Evolutionary conservation across 1,284 basidiomycete species (phyloP).

Genomic region (Pascua guehoae): DNA sequence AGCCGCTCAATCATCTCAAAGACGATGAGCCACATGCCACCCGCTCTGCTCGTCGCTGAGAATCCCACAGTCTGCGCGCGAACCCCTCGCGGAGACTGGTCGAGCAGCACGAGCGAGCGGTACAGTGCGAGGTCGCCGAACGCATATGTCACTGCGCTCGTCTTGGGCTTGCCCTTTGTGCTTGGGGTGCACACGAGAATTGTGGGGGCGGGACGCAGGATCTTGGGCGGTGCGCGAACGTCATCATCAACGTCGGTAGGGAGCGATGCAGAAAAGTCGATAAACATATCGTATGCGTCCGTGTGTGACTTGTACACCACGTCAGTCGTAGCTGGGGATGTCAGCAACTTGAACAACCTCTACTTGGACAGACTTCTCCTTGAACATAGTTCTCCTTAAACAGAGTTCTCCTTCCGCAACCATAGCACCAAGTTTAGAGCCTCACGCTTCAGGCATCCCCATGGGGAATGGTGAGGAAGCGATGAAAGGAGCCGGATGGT

Average conservation of each 20-base stretch:
- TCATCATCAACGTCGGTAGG: conserved; percentile 12
- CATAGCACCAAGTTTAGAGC: background rate
- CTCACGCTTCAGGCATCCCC: background rate
- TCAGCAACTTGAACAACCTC: background rate
- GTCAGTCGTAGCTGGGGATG: conserved; percentile 36
- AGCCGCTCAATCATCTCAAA: conserved; percentile 35
- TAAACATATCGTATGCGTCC: conserved; percentile 38
- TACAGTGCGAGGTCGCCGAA: conserved; percentile 41
- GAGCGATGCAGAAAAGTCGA: conserved; percentile 36
- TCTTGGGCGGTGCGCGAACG: conserved; percentile 11
- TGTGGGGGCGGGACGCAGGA: conserved; percentile 1
- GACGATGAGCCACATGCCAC: conserved; percentile 38
- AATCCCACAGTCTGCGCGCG: conserved; percentile 16
- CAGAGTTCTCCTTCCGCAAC: background rate
- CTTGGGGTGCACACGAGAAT: conserved; percentile 4
- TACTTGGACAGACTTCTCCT: too few relatives aligned
- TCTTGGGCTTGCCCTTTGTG: conserved; percentile 3
- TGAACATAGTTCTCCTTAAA: too few relatives aligned
- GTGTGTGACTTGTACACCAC: conserved; percentile 39
- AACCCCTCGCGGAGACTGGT: conserved; percentile 30
- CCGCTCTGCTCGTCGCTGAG: conserved; percentile 14
- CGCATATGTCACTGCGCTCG: conserved; percentile 26
- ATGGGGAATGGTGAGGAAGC: too few relatives aligned
- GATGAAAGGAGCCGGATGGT: too few relatives aligned
- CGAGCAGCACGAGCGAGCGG: conserved; percentile 34